A percentile compares a stretch with the other conserved stretches of the same genome.
Conservation (phyloP, 1,284 basidiomycete species). For the Wallemia mellicola region DNA sequence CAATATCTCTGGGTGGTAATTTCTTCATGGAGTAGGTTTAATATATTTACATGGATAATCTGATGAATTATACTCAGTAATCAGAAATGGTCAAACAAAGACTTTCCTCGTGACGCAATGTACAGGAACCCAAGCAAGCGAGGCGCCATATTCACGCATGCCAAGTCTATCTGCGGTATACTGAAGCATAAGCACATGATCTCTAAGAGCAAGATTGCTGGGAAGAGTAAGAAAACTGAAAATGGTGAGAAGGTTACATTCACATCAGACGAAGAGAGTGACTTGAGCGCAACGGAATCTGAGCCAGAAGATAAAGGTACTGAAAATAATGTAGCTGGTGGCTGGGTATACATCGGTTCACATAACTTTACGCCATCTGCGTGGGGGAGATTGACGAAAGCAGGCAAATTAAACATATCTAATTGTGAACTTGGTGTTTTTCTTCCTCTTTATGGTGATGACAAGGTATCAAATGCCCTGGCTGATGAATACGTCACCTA, state of each 20-base stretch:
- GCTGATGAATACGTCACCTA: neutral
- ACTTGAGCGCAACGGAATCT: neutral
- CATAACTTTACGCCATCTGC: constrained; percentile 1
- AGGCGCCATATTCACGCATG: neutral
- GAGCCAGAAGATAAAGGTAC: neutral
- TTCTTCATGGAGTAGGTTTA: neutral
- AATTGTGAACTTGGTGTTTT: neutral
- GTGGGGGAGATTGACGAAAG: neutral
- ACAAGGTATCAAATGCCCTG: neutral
- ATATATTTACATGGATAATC: neutral
- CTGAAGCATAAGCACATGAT: neutral
- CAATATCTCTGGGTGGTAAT: neutral
- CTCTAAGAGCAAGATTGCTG: neutral
- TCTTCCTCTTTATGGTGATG: neutral
- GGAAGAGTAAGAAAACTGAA: neutral
- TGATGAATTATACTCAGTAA: neutral
- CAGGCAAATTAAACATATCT: neutral
- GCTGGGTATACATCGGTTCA: neutral
- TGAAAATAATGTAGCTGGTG: neutral
- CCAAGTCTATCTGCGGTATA: neutral
- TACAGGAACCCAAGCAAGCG: constrained; percentile 1
- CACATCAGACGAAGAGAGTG: neutral
- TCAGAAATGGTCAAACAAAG: neutral
- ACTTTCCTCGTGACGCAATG: neutral
- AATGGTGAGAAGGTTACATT: neutral